These are phyloP conservation scores for Pyrenophora tritici-repentis DNA, from an alignment of 2,329 filamentous ascomycete genomes.

Conservation along the genomic window DNA sequence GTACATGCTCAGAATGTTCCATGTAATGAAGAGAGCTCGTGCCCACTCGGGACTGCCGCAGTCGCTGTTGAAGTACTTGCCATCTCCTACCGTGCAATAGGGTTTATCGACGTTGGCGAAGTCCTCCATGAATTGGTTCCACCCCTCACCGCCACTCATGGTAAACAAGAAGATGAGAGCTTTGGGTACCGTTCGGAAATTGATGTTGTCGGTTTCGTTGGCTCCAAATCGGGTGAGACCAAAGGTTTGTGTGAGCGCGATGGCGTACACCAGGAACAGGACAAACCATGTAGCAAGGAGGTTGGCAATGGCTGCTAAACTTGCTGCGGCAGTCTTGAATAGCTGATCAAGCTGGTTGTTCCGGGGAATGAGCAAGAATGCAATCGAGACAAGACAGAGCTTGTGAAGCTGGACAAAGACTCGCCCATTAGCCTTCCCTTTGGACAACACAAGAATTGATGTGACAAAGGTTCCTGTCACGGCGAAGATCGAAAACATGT, in stretches of 20 bases:
- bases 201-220: slow-evolving; percentile 76
- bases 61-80: slow-evolving; percentile 81
- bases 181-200: slow-evolving; percentile 92
- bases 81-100: slow-evolving; percentile 71
- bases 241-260: slow-evolving; percentile 94
- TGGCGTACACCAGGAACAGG: slow-evolving; percentile 93
- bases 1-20: slow-evolving; percentile 99
- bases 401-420: slow-evolving; percentile 87
- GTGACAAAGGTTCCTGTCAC: slow-evolving; percentile 82
- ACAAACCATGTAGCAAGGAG: slow-evolving; percentile 96
- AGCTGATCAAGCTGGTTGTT: slow-evolving; percentile 97
- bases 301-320: slow-evolving; percentile 87
- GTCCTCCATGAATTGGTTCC: slow-evolving; percentile 97
- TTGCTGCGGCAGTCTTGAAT: slow-evolving; percentile 97
- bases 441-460: slow-evolving; percentile 73
- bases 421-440: slow-evolving; percentile 58
- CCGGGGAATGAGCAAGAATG: slow-evolving; percentile 87
- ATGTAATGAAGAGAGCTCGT: slow-evolving; percentile 84
- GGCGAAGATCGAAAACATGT: slow-evolving; percentile 81
- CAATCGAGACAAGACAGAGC: slow-evolving; percentile 87
- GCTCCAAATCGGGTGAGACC: slow-evolving; percentile 86
- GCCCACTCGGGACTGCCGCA: slow-evolving; percentile 93
- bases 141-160: slow-evolving; percentile 91
- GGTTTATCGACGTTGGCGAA: slow-evolving; percentile 80
- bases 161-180: slow-evolving; percentile 91